Base-by-base conservation (phyloP, 768 basidiomycete genomes). In the Pleurotus pulmonarius region DNA sequence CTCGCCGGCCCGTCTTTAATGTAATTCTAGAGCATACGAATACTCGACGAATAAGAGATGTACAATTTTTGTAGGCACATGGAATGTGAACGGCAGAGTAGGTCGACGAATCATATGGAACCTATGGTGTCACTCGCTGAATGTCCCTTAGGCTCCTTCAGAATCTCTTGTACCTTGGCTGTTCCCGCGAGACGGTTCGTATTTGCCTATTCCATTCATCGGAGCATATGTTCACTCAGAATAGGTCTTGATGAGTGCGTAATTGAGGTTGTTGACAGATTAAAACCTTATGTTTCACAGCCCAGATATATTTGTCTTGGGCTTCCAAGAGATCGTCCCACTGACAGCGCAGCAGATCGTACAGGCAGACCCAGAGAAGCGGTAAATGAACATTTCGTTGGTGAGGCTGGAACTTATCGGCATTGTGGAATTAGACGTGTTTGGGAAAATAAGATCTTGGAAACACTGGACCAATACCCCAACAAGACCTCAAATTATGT, bases 271-370 rank as follows among this genome's bases (percentile, higher is more conserved):
- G 11, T 34, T 34, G 11, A 34, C 9, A 11, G 29, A 34, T 34
- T 34, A 34, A 34, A 46, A 47, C 39, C 58, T 64, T 57, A 65
- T 51, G 44, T 60, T 46, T 16, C 22, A 46, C 38, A 91, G 90
- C 44, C 94, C 94, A 5, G 94, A 98, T 65, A 85, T 98, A 59
- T 87, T 96, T 67, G 87, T 87, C 18, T 76, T 98, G 25, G 92
- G 91, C 2, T 97, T 98, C 67, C 95, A 99, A 70, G 97, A 99
- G 70, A 94, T 99, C 53, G 97, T 99, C 0, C 94, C 94, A 3
- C 80, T 99, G 46, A 98, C 93, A n/a, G 93, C 97, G 2, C 93
- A 95, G 64, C 95, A 98, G 68, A 98, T 99, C 43, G 79, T 98
- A 13, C 94, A 97, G 69, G 88, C 94, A 5, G 95, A 98, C 70